These are phyloP conservation scores for Boletus insuetus DNA, from an alignment of 768 basidiomycete species.

Conservation along the genomic window DNA sequence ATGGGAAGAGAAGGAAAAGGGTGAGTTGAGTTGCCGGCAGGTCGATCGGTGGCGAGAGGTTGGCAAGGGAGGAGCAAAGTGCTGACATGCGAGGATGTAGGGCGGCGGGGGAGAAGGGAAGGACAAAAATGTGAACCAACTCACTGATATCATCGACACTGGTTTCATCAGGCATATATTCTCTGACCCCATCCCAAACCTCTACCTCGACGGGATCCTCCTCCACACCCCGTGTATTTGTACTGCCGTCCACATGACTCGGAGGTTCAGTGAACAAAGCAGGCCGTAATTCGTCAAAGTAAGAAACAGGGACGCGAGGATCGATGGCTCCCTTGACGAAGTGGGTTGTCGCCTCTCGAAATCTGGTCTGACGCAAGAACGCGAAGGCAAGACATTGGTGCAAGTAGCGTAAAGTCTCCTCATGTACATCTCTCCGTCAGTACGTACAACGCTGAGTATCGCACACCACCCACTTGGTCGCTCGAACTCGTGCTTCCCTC, in stretches of 20 bases:
- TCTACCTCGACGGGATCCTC: slow-evolving; percentile 52
- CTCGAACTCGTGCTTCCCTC: slow-evolving; percentile 8
- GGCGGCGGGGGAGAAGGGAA: slow-evolving; percentile 22
- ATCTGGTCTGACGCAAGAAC: slow-evolving; percentile 74
- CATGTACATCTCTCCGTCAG: slow-evolving; percentile 32
- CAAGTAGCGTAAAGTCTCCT: slow-evolving; percentile 70
- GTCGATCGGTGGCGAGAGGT: slow-evolving; percentile 30
- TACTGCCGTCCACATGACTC: neutral
- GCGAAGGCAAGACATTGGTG: slow-evolving; percentile 82
- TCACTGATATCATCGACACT: slow-evolving; percentile 85
- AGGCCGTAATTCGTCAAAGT: slow-evolving; percentile 76
- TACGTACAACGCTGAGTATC: neutral
- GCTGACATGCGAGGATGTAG: slow-evolving; percentile 17
- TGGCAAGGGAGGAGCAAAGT: slow-evolving; percentile 17
- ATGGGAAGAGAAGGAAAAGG: slow-evolving; percentile 25
- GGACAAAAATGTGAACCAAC: slow-evolving; percentile 35
- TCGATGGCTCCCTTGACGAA: slow-evolving; percentile 81
- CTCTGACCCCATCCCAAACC: slow-evolving; percentile 72
- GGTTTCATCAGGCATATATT: slow-evolving; percentile 64
- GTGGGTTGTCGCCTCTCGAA: slow-evolving; percentile 78
- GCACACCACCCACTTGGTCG: slow-evolving; percentile 9
- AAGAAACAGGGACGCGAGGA: slow-evolving; percentile 76
- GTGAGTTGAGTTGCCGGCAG: slow-evolving; percentile 24
- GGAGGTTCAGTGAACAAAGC: slow-evolving; percentile 44
- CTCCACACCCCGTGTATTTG: neutral